Evolutionary conservation across 805 yeast species (phyloP), one percentile per base, ranked within the genome.

Genomic region (Metschnikowia matae): DNA sequence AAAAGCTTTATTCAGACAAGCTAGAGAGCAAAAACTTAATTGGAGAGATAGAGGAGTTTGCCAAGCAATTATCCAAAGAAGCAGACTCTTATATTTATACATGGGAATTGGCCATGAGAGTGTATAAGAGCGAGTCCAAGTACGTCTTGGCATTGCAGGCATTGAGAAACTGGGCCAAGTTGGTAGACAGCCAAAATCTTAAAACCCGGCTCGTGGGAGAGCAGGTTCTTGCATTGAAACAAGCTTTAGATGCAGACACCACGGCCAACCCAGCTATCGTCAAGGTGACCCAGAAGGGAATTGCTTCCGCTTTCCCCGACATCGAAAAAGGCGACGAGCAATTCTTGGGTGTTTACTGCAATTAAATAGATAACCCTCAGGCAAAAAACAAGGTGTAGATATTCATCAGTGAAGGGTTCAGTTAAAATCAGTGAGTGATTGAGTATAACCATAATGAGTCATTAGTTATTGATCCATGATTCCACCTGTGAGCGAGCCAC

Each of bases 131-230:
- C 2, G 78, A 77, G 53, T 69, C 72, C 44, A 78, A 77, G 56
- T 78, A 70, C 50, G 73, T 75, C 6, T 66, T 78, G 54, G 75
- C 78, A 17, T 64, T 74, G 46, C 81, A 70, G 56, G 71, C 79
- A 2, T 54, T 75, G 50, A 71, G 71, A 55, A 76, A 65, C 55
- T 75, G 79, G 62, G 69, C 68, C 54, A 66, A 66, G 44, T 59
- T 70, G 4, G 59, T 63, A 23, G 75, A 71, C 46, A 58, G 60
- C 2, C 54, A 49, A 21, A 60, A 55, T 21, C 42, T 48, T 38
- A 62, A 58, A 44, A 47, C 50, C 44, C 40, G 43, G n/a, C 21
- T 54, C n/a, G 62, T 69, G 39, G 69, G 61, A 1, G 59, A 67
- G 6, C 65, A 63, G 52, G 73, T 73, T 3, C 59, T 66, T 15